Evolutionary conservation across 768 basidiomycete species (phyloP), one percentile per base, ranked within the genome.

Genomic region (Serendipita sp.): DNA sequence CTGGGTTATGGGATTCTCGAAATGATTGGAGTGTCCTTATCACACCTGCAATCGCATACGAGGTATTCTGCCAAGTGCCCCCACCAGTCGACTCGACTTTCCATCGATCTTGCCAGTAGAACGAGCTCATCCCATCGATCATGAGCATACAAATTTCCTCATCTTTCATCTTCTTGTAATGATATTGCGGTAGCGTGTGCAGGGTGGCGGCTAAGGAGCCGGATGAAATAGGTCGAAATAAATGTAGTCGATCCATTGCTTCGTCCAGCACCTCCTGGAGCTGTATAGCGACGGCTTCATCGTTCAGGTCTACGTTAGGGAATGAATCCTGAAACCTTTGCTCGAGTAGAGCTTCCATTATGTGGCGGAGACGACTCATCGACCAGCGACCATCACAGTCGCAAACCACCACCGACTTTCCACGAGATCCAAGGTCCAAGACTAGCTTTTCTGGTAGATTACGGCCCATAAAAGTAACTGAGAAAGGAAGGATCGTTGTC

Each of bases 101-200:
- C 70, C 83, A 85, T 46, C 86, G 82, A 71, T 92, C 89, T 2
- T 78, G 67, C 90, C 91, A 92, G 73, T 88, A 82, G 70, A 86
- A 89, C 0, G 87, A 72, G 71, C 85, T 85, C 65, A 89, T 73
- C 13, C 89, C 89, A 73, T 93, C 90, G 53, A 92, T 76, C 8
- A 81, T 82, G 44, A 93, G 73, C 64, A 89, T 69, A 3, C 83
- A 84, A 10, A 92, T 78, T 66, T 84, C 83, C 37, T 76, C 72
- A 47, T 80, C 73, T 37, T 79, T 76, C 66, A 85, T 77, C 63
- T 76, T 73, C 16, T 71, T 70, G 2, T 74, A 70, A 68, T 85
- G 82, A 69, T 84, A 84, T 2, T 72, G 71, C 13, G 83, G 78
- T 16, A 93, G 76, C 68, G 81, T 73, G 24, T 77, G 71, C 66